Evolutionary conservation across 768 basidiomycete genomes (phyloP), one percentile per base, ranked within the genome.

Genomic region (Boletus reticulatus): DNA sequence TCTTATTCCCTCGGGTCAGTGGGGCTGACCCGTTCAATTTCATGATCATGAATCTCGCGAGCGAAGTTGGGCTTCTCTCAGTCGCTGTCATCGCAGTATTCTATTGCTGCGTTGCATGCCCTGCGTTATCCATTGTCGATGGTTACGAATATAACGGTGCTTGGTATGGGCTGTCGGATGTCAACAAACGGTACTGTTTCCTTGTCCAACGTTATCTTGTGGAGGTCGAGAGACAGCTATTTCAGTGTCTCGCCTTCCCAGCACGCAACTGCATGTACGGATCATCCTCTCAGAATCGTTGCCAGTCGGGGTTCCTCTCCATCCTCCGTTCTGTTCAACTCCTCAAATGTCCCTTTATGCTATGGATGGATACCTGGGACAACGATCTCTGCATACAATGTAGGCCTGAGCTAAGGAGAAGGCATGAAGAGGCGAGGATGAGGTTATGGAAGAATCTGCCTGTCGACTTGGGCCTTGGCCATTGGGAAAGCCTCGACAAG

Each of bases 11-110:
- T 22, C n/a, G 29, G 3, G 3, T 63, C 27, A 56, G 44, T 16
- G 54, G 36, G n/a, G 31, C 24, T 29, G 62, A 63, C n/a, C 48
- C 45, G 2, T 56, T 47, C 43, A 56, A 56, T 32, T 63, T 63
- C 52, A 32, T 16, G 38, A 13, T 63, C 41, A 59, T 59, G 52
- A 56, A 63, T 32, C 13, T 60, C 2, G 58, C 62, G 9, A 41
- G n/a, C 17, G 62, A 63, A 50, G n/a, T 46, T 16, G 61, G 58
- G 13, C 47, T 56, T 17, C 22, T 52, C 29, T 49, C 54, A 1
- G 27, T 29, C 4, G 46, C 46, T 4, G 20, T 46, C n/a, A 17
- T 63, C 9, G 44, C 50, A 12, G 43, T 14, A 11, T 31, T 52
- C 31, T 19, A 56, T 29, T 54, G 49, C 44, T 60, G 50, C 22